Conservation (phyloP, 2,329 filamentous ascomycete species). For the Colletotrichum filicis region DNA sequence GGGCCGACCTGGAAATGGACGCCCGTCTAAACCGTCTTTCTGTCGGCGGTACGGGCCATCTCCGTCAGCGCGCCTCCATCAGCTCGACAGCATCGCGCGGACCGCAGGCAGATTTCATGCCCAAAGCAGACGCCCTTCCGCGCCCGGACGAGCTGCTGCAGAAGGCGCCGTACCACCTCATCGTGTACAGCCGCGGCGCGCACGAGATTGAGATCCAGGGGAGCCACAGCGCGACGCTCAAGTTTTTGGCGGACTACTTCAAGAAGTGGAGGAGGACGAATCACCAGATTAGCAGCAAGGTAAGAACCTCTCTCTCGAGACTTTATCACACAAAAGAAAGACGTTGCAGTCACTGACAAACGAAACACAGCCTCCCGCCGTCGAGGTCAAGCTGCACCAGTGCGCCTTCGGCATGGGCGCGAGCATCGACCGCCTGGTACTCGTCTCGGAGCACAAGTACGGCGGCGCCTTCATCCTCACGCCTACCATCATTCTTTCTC, state of each 20-base stretch:
- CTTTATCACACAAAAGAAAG: background rate
- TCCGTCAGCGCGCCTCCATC: background rate
- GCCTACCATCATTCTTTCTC: slow-evolving; percentile 54
- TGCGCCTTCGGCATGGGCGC: slow-evolving; percentile 57
- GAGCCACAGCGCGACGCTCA: slow-evolving; percentile 58
- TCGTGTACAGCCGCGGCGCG: slow-evolving; percentile 45
- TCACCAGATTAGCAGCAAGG: slow-evolving; percentile 48
- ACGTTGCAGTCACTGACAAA: background rate
- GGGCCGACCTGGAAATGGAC: slow-evolving; percentile 55
- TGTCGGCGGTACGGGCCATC: slow-evolving; percentile 23
- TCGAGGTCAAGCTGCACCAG: slow-evolving; percentile 54
- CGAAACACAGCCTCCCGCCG: slow-evolving; percentile 50
- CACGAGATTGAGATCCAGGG: slow-evolving; percentile 54
- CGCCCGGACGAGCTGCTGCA: slow-evolving; percentile 60
- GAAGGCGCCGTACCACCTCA: slow-evolving; percentile 59
- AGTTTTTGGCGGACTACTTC: slow-evolving; percentile 57
- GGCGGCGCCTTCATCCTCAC: slow-evolving; percentile 48
- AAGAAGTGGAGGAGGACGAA: slow-evolving; percentile 59
- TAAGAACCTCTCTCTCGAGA: slow-evolving; percentile 23
- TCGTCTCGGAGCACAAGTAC: slow-evolving; percentile 49
- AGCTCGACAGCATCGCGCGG: background rate
- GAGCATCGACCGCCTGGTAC: slow-evolving; percentile 54
- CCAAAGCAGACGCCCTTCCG: slow-evolving; percentile 52
- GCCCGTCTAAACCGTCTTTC: slow-evolving; percentile 38
- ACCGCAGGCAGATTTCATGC: slow-evolving; percentile 46